These are phyloP conservation scores for Penium margaritaceum DNA, from an alignment of 139 green algal genomes.

Conservation along the genomic window DNA sequence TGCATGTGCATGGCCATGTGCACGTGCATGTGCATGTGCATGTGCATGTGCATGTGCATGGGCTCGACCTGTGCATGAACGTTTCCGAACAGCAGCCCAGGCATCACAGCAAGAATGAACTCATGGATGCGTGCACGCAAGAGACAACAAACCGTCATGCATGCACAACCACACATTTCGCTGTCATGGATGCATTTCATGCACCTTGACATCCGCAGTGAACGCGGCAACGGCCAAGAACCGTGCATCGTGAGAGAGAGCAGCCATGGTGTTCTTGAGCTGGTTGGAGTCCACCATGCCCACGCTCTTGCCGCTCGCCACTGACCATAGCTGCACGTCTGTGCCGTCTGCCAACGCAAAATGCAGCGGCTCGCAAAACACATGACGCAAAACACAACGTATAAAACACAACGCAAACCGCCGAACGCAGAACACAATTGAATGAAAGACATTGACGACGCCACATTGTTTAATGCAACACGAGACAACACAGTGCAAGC, in stretches of 20 bases:
- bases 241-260: conserved; percentile 30
- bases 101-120: too few species aligned
- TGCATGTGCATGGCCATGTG: too few species aligned
- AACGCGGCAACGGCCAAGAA: conserved; percentile 44
- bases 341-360: too few species aligned
- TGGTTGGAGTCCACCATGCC: conserved; percentile 43
- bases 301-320: conserved; percentile 19
- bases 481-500: background rate
- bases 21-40: too few species aligned
- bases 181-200: background rate
- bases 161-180: background rate
- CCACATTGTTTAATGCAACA: background rate
- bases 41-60: too few species aligned
- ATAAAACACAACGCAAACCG: background rate
- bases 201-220: conserved; percentile 46
- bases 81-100: too few species aligned
- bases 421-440: background rate
- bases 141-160: too few species aligned
- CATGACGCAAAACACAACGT: background rate
- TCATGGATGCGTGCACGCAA: too few species aligned
- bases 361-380: too few species aligned
- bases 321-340: conserved; percentile 33
- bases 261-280: conserved; percentile 43
- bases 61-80: too few species aligned
- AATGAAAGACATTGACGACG: background rate